Evolutionary conservation across 345 rosid genomes (phyloP), one percentile per base, ranked within the genome.

Genomic region (Citrus hindsii): DNA sequence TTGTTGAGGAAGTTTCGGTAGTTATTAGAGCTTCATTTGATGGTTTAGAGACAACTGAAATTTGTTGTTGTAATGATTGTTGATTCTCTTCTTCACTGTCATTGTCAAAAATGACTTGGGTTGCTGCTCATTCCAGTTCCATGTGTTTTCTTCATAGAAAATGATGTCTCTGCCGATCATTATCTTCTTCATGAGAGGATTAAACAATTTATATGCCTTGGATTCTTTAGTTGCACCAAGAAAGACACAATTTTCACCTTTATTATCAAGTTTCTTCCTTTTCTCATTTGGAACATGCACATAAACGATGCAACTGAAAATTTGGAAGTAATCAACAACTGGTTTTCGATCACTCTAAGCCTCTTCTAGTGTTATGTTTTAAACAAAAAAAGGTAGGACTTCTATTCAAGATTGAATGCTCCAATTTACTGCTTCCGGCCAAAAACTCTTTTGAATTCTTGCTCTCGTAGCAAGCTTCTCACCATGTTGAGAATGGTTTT

Each of bases 311-410:
- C 40, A 7, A 7, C 0, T 1, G 6, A 37, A 37, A 37, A 37
- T 37, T 37, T 0, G 7, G 0, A 37, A 37, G 9, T 37, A 8
- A 37, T 7, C 40, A 1, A 37, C 0, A 1, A 0, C 2, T 37
- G 9, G 40, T 37, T 37, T 37, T 37, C 2, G 0, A 1, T 8
- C 9, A 37, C 40, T 37, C 2, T 7, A 37, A 37, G 9, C 40
- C 9, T 37, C 9, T 7, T 37, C 40, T 37, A 0, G 38, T 37
- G 63, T 22, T 28, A 60, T 1, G 24, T n/a, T 24, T 60, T 3
- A 3, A 4, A 7, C 2, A 25, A 5, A 7, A 60, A 8, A 60
- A 1, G 7, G 4, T 59, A 24, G 30, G 30, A 24, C 63, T 59
- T 59, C 2, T 59, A 2, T 59, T 59, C 13, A n/a, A 59, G 1